Evolutionary conservation across 2,329 filamentous ascomycete species (phyloP).

Genomic region (Chaetomium strumarium): DNA sequence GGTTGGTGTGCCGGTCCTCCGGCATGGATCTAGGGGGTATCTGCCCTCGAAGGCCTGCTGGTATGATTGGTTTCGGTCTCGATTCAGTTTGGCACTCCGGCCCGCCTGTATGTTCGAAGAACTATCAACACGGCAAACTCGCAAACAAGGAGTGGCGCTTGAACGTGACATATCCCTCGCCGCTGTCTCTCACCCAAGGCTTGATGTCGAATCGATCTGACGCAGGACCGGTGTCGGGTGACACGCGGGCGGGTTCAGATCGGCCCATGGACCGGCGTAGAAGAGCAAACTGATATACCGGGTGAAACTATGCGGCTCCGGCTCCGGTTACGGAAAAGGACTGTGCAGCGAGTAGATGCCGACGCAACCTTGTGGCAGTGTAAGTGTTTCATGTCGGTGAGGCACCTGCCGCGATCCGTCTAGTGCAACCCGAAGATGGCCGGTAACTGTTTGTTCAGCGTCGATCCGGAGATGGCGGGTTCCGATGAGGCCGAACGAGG

Average conservation of each 20-base stretch:
- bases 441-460: background rate
- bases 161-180: background rate
- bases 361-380: constrained; percentile 8
- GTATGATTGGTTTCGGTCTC: no score
- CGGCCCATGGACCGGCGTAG: constrained; percentile 5
- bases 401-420: constrained; percentile 17
- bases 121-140: no score
- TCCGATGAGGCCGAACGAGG: background rate
- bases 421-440: constrained; percentile 2
- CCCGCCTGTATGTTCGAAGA: no score
- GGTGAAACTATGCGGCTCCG: background rate
- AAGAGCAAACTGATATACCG: constrained; percentile 1
- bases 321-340: background rate
- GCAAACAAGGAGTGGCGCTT: no score
- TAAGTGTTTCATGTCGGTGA: constrained; percentile 13
- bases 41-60: no score
- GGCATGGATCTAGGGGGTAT: no score
- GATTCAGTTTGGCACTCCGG: no score
- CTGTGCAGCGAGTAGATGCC: background rate
- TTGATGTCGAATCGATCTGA: constrained; percentile 11
- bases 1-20: no score
- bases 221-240: constrained; percentile 16
- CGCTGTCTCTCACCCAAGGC: constrained; percentile 5
- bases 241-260: constrained; percentile 17
- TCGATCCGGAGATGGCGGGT: no score